Percentiles rank a stretch among this genome's conserved stretches.
phyloP scores from a whole-genome alignment of 257 asterid species.

The Lycium barbarum region DNA sequence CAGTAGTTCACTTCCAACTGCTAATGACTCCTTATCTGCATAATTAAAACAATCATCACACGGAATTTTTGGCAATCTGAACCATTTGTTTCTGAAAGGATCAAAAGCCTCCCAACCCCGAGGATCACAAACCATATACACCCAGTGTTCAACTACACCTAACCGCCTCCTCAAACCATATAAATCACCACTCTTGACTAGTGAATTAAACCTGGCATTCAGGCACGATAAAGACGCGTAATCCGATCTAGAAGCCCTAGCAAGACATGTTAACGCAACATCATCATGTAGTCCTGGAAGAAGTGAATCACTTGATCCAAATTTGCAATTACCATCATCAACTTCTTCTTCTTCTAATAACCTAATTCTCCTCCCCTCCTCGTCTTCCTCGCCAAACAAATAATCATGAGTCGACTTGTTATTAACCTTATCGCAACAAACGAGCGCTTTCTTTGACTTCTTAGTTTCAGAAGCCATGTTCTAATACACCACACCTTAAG shows the following conservation, averaged over 20 bases:
- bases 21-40: conserved; percentile 85
- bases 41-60: conserved; percentile 85
- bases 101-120: conserved; percentile 96
- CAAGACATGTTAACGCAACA: conserved; percentile 25
- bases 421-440: not conserved
- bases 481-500: not conserved
- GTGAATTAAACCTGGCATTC: conserved; percentile 56
- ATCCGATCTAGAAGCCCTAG: conserved; percentile 26
- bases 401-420: not conserved
- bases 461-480: conserved; percentile 16
- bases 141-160: conserved; percentile 79
- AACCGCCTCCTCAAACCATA: conserved; percentile 77
- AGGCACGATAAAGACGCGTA: conserved; percentile 69
- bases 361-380: not conserved
- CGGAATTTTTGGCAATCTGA: conserved; percentile 77
- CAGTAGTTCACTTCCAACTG: conserved; percentile 78
- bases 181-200: conserved; percentile 65
- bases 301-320: conserved; percentile 27
- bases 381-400: conserved; percentile 16
- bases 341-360: not conserved
- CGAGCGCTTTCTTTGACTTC: not conserved
- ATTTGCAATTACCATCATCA: conserved; percentile 18
- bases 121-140: conserved; percentile 89
- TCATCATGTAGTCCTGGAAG: conserved; percentile 28
- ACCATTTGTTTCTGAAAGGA: conserved; percentile 75